Conservation (phyloP, 2,329 filamentous ascomycete genomes). For the Cladophialophora exuberans region DNA sequence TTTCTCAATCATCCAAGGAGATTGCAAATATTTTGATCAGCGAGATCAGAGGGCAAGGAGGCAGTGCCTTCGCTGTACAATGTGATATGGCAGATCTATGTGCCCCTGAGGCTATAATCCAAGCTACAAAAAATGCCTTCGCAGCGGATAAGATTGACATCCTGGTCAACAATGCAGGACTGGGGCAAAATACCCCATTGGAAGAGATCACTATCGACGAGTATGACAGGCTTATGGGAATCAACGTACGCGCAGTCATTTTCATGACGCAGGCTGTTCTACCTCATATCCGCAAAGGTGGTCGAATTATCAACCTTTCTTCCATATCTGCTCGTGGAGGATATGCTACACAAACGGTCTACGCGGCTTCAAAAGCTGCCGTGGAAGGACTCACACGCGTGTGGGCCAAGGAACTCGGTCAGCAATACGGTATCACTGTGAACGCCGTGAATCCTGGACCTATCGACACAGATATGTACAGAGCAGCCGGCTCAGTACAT, state of each 20-base stretch:
- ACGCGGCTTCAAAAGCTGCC: slow-evolving; percentile 74
- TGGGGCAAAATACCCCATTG: not conserved
- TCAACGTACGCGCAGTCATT: slow-evolving; percentile 6
- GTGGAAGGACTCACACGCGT: slow-evolving; percentile 74
- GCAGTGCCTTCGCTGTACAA: slow-evolving; percentile 51
- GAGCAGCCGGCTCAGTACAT: not conserved
- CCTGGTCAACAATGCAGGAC: slow-evolving; percentile 16
- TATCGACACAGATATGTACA: slow-evolving; percentile 66
- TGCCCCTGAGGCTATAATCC: not conserved
- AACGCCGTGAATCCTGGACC: slow-evolving; percentile 68
- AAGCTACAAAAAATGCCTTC: not conserved
- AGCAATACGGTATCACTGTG: slow-evolving; percentile 64
- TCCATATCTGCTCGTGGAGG: slow-evolving; percentile 1
- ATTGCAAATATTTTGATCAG: too few species aligned
- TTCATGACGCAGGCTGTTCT: slow-evolving; percentile 33
- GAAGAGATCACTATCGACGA: slow-evolving; percentile 6
- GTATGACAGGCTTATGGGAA: not conserved
- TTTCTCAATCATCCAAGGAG: too few species aligned
- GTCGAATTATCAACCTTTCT: slow-evolving; percentile 33
- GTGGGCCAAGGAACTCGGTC: slow-evolving; percentile 69
- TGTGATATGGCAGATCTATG: slow-evolving; percentile 40
- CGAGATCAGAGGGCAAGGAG: too few species aligned
- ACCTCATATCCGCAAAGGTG: slow-evolving; percentile 12
- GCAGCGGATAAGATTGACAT: slow-evolving; percentile 5
- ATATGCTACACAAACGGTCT: slow-evolving; percentile 57